Evolutionary conservation across 2,329 filamentous ascomycete species (phyloP), one percentile per base, ranked within the genome.

Genomic region (Sporothrix inflata): DNA sequence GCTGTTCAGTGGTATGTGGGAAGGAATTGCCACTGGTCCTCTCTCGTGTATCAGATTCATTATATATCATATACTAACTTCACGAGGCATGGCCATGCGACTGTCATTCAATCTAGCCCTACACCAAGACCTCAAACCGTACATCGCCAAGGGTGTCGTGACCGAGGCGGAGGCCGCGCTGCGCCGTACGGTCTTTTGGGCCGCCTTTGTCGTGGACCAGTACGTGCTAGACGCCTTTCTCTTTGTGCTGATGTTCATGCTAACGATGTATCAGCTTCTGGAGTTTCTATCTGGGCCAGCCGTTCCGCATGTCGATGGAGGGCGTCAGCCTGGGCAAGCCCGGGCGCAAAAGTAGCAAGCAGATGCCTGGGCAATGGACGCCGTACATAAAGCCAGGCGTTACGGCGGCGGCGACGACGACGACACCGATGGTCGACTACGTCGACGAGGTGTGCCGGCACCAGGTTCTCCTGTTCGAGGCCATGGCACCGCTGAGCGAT

Each of bases 101-200:
- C 78, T 84, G 51, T 79, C 81, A n/a, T 82, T 83, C 55, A 82
- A 84, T 70, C 79, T 85, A 51, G 83, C 81, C 8, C 72, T 84
- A 19, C 82, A 84, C 69, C 67, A 83, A 21, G 81, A 83, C 71
- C 82, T 82, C 76, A 79, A 78, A 1, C 73, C 78, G 0, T 84
- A 84, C 71, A 79, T 84, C 4, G 76, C 78, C 14, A 79, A 79
- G 63, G 82, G 82, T 2, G 77, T 80, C 19, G 80, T 84, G 60
- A 82, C 78, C 34, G 72, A 77, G 0, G 76, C 77, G 4, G 82
- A 84, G 73, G 81, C 82, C 21, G 79, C 81, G 47, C 78, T 83
- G 4, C 80, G 83, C 14, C 78, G 78, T 24, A 76, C 79, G 7
- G 79, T 80, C 1, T 84, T 84, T 71, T 84, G 83, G 83, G 82